Percentiles rank a stretch among this genome's conserved stretches.
Evolutionary conservation across 2,329 filamentous ascomycete species (phyloP).

Genomic region (Diaporthe destruens): DNA sequence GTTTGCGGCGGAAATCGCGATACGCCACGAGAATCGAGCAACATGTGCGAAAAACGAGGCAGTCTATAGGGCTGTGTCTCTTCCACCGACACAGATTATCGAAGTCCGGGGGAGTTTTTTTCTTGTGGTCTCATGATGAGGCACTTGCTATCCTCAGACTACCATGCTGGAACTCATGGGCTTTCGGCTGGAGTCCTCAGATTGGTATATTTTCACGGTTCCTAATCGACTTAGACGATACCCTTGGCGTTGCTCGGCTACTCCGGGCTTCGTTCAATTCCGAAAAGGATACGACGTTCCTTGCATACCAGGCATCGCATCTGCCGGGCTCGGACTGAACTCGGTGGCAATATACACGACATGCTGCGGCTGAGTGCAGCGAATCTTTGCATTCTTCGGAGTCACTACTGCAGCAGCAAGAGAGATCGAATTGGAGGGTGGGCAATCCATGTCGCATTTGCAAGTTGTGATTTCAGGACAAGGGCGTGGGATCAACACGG

Average conservation of each 20-base stretch:
- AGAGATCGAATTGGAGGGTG: conserved; percentile 21
- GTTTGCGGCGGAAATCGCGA: neutral
- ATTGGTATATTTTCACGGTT: neutral
- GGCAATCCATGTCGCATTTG: conserved; percentile 27
- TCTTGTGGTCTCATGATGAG: neutral
- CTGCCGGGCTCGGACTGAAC: neutral
- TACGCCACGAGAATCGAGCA: neutral
- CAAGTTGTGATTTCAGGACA: neutral
- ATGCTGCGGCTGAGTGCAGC: neutral
- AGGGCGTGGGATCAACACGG: conserved; percentile 8
- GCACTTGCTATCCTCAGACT: neutral
- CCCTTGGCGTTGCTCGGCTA: conserved; percentile 5
- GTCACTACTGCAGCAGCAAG: neutral
- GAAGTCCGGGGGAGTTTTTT: neutral
- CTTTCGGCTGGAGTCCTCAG: neutral
- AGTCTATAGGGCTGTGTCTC: neutral
- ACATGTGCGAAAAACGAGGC: neutral
- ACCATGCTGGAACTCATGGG: neutral
- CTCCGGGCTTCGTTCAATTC: neutral
- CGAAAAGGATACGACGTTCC: neutral
- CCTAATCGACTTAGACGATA: conserved; percentile 17
- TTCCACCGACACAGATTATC: neutral
- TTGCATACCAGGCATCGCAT: neutral
- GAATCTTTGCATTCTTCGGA: conserved; percentile 22
- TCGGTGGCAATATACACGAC: neutral